Percentiles rank a stretch among this genome's conserved stretches.
Evolutionary conservation across 2,329 filamentous ascomycete genomes (phyloP).

Genomic region (Phialemonium atrogriseum): DNA sequence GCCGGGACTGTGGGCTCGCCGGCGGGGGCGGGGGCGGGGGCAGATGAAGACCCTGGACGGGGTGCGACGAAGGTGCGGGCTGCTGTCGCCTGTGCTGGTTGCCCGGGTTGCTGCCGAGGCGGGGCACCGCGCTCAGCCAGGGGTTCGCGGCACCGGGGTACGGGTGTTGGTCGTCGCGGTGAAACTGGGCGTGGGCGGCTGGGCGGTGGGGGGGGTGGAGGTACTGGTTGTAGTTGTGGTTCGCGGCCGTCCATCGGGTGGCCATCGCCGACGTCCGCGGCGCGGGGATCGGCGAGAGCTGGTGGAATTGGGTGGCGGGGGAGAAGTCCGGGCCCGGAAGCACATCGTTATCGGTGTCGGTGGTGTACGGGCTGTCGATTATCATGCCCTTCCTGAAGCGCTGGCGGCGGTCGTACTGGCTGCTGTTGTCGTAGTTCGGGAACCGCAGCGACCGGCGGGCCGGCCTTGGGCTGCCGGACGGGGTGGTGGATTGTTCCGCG

Average conservation of each 20-base stretch:
- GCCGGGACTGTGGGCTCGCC: too few species aligned
- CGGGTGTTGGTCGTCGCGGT: slow-evolving; percentile 11
- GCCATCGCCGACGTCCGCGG: too few species aligned
- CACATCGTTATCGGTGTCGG: slow-evolving; percentile 32
- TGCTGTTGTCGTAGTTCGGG: slow-evolving; percentile 8
- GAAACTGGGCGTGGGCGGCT: background rate
- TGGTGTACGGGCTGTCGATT: slow-evolving; percentile 26
- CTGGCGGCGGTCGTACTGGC: slow-evolving; percentile 17
- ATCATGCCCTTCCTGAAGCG: slow-evolving; percentile 13
- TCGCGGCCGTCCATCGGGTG: slow-evolving; percentile 23
- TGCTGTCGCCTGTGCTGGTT: too few species aligned
- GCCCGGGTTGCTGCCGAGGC: too few species aligned
- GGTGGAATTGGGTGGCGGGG: too few species aligned
- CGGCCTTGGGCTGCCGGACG: background rate
- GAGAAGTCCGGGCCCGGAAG: slow-evolving; percentile 17
- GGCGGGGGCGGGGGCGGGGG: too few species aligned
- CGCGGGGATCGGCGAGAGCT: too few species aligned
- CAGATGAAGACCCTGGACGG: too few species aligned
- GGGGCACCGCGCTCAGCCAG: slow-evolving; percentile 31
- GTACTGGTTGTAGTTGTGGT: slow-evolving; percentile 10
- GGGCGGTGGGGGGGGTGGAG: slow-evolving; percentile 8
- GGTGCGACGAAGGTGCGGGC: too few species aligned
- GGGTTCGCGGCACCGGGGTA: slow-evolving; percentile 24
- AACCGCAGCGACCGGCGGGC: slow-evolving; percentile 8
- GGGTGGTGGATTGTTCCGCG: slow-evolving; percentile 12